Evolutionary conservation across 495 filamentous ascomycete genomes (phyloP), one percentile per base, ranked within the genome.

Genomic region (Penicillium crystallinum): DNA sequence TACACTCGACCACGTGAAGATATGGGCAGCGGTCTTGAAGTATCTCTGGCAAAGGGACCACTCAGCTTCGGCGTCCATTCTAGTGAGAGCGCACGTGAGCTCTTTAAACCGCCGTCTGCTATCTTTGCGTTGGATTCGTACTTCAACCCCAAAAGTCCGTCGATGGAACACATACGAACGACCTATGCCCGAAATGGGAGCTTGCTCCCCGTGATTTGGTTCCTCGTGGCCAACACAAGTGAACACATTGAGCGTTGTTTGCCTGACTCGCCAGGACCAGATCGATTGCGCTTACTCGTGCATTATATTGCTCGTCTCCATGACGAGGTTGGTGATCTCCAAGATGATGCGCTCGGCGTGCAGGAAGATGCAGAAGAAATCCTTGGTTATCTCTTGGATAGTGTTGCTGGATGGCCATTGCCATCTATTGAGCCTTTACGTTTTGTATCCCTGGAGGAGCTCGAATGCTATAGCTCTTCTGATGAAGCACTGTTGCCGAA

Each of bases 231-330:
- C 29, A 79, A 77, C 49, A 73, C 78, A 4, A 73, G 76, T 41
- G 81, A 85, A 55, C 81, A 85, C 52, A 70, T 84, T 34, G 72
- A 78, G 49, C 66, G 70, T 33, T 81, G 77, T 48, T 61, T 81
- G 19, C 72, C 78, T 5, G 57, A 71, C n/a, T 35, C 77, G 29
- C 54, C 69, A 1, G 63, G 61, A 27, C 37, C 62, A 0, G 67
- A 74, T 38, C 69, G 72, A 42, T 52, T 80, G 27, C 65, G 60
- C 11, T 49, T 70, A 30, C 56, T 79, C 7, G 55, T 79, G 17
- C 67, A 67, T 29, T 66, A 69, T 54, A 67, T 72, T 18, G 58
- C 57, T 6, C 68, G 70, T 33, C 61, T 76, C 15, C 68, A 70
- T 42, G 61, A 74, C 33, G 63, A 70, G 4, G 74, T 78, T 5